Evolutionary conservation across 2,329 filamentous ascomycete species (phyloP).

Genomic region (Alternaria tenuissima): DNA sequence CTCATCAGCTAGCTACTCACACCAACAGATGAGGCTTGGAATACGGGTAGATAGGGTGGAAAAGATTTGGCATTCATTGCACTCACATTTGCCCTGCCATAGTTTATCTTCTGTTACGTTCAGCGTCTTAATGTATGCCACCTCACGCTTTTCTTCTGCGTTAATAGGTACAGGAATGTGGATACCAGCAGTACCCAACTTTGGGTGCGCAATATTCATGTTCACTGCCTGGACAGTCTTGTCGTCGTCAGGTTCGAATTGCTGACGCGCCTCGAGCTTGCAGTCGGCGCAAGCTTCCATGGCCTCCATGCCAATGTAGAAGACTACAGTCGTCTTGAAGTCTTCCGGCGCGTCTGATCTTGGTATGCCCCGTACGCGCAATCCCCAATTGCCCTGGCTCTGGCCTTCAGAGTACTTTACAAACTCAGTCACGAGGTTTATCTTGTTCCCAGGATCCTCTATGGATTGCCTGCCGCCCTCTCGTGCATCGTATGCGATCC

Average conservation of each 20-base stretch:
- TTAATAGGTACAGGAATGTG: conserved; percentile 71
- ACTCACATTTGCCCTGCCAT: conserved; percentile 79
- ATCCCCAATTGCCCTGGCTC: conserved; percentile 91
- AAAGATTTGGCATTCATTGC: not conserved
- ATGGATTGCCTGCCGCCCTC: conserved; percentile 86
- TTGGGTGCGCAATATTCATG: conserved; percentile 71
- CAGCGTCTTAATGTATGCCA: conserved; percentile 75
- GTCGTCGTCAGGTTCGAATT: conserved; percentile 54
- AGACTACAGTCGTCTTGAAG: conserved; percentile 78
- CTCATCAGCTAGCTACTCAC: conserved; percentile 22
- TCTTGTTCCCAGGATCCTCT: conserved; percentile 81
- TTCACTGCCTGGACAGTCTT: conserved; percentile 69
- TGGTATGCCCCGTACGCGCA: conserved; percentile 80
- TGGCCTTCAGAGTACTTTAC: conserved; percentile 85
- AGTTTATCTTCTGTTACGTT: conserved; percentile 69
- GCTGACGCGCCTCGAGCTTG: conserved; percentile 64
- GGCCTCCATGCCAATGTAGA: conserved; percentile 83
- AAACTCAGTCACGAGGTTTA: conserved; percentile 91
- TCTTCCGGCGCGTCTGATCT: conserved; percentile 69
- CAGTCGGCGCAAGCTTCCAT: conserved; percentile 59
- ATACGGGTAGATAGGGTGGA: no score
- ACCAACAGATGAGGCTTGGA: no score
- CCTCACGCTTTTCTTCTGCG: conserved; percentile 63
- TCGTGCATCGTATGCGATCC: conserved; percentile 93
- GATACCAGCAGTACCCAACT: conserved; percentile 80